Evolutionary conservation across 805 yeast species (phyloP), one percentile per base, ranked within the genome.

Genomic region (Pichia gijzeniarum): DNA sequence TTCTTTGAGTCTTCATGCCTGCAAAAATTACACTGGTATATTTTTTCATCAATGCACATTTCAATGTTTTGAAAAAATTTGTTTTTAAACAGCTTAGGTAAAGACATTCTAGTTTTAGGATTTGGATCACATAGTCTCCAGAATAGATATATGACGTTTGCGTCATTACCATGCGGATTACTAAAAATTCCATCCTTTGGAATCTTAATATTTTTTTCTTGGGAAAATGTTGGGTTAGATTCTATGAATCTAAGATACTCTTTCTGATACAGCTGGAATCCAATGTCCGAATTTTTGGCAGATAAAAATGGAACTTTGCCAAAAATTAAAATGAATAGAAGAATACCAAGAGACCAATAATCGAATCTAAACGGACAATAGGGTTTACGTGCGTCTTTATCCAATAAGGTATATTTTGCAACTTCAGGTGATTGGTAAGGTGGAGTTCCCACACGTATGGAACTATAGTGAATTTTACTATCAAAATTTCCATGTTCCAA

Each of bases 401-500:
- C 48, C 27, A 50, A 60, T 57, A 44, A 67, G 73, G 48, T 69
- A 71, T 50, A 66, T 22, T 65, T 59, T 75, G 79, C 73, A 14
- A 83, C 85, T 62, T 85, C 93, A 1, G 95, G 93, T 4, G 91
- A 79, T 12, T 82, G 77, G 61, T 82, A 85, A 1, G 93, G 93
- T 3, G 93, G 87, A 1, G 90, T 82, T 2, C 95, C 93, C 36
- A 83, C 82, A 59, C 74, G 73, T 2, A 77, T 67, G 35, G 72
- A 66, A 20, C 49, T 43, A 16, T 45, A 34, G 41, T 62, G 63
- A 12, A 74, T 50, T 3, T 69, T 67, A 20, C 77, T 69, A 0
- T 60, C 53, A 18, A 73, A 64, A 60, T 83, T 76, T 1, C 75
- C 73, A 1, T 75, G 76, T 18, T 61, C 68, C 42, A 64, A 73